Base-by-base conservation (phyloP, 345 rosid species). In the Salix purpurea region DNA sequence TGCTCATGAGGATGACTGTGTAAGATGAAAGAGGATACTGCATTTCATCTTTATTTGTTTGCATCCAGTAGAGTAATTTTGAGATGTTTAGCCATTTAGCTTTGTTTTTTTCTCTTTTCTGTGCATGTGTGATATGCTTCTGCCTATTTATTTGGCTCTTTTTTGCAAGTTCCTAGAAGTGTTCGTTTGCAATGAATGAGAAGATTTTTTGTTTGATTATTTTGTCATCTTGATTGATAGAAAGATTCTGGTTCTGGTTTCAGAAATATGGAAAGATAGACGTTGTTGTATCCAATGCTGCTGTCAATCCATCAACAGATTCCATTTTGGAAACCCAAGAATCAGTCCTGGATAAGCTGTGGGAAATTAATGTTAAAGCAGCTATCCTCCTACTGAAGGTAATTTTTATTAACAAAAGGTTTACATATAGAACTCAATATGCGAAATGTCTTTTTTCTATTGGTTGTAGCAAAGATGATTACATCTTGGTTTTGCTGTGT, bases 361-460 rank as follows among this genome's bases (percentile, higher is more conserved):
- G 98, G 98, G 94, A 94, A 58, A 89, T 94, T 67, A 91, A 93
- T 82, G 97, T 93, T 74, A 93, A 93, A 78, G 85, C 97, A 14
- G 68, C 92, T 12, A 85, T 93, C 72, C 92, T 87, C 71, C 88
- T 93, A 42, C 83, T 93, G 58, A 74, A 90, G 93, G 95, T 91
- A 78, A 71, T 42, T 76, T 42, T 7, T 15, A 14, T 2, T 30
- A 32, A 6, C 8, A 4, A 2, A 15, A 26, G 18, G 16, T 34
- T 30, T 34, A 26, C 16, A 4, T 30, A 16, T 34, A 15, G 40
- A 24, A 60, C 7, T 24, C 28, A 11, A 60, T 60, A 60, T 1
- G 4, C 0, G 4, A 60, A 60, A 60, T 60, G 65, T 36, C 37
- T 36, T 40, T 40, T 7, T 40, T 7, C 46, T 40, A 7, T 40